Evolutionary conservation across 1,139 yeast species (phyloP), one percentile per base, ranked within the genome.

Genomic region (Chernovozyma aurita): DNA sequence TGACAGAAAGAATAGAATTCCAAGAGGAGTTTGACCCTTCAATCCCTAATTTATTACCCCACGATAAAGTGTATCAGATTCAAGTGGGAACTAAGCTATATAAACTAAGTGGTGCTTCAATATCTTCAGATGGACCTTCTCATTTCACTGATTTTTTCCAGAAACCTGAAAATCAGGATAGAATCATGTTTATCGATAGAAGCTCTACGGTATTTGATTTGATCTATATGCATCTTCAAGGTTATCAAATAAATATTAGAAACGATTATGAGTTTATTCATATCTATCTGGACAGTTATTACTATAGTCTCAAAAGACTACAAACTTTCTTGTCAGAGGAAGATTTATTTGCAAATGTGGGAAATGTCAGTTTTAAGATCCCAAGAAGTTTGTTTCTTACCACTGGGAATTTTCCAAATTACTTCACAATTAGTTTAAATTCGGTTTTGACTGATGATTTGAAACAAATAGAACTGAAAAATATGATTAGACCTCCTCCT

Each of bases 91-190:
- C 70, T 37, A 70, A 70, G 43, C 46, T 73, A 26, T 83, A 77
- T 53, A 63, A 68, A 26, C 44, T 78, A 24, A 81, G 92, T 52
- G 97, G 96, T 1, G 88, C 92, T 1, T 86, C 95, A 4, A 58
- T 88, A 30, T 83, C 90, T 18, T 85, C 86, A 1, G 97, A 87
- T 59, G 80, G 76, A 2, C 84, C 85, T 3, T 77, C 83, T 2
- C 77, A 76, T 49, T 78, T 78, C 53, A 76, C 84, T 13, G 53
- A 60, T 16, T 78, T 56, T 54, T 78, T 78, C 44, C 34, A 40
- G 2, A 48, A 56, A 14, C 51, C 54, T 25, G 65, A 48, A 2
- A 70, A 69, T 46, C 53, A 51, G 16, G 68, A 63, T 17, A 74
- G 73, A 31, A 65, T 70, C 0, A 55, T 86, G n/a, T 79, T 77